Base-by-base conservation (phyloP, 176 grass and related monocot genomes). In the Melocanna baccifera region DNA sequence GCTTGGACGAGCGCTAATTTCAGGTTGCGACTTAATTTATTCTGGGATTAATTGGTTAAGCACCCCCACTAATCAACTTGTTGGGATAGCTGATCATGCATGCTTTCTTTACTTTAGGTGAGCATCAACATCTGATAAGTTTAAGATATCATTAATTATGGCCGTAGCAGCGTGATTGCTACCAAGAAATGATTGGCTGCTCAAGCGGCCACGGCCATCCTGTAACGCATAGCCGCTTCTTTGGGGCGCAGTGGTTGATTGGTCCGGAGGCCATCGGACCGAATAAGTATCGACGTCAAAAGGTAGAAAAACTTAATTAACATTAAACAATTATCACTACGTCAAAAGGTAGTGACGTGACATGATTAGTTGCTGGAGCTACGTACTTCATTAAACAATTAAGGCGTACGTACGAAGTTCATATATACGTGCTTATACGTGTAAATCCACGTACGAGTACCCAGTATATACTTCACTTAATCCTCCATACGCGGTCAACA, bases 101-200 rank as follows among this genome's bases (percentile, higher is more conserved):
- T 29, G 20, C 62, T 56, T 65, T 32, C 28, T 57, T 81, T 87
- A 52, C 77, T 87, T 75, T 75, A 28, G 59, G 26, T 57, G 26
- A 68, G 78, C 50, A 76, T 75, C 37, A 36, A n/a, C 70, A 67
- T 75, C 71, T 7, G 15, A 34, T 9, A 9, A 2, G 62, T 39
- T 45, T 7, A 57, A 51, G 68, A 66, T 80, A 73, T 56, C 16
- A 64, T 65, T 80, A 42, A 3, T 71, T 28, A 10, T 28, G 42
- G 62, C 16, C 42, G 2, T 46, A 46, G 12, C 6, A 41, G 7
- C 48, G 55, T 81, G 30, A 40, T 39, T 26, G 47, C 4, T n/a
- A 12, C 40, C 1, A 59, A 12, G 3, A 25, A 59, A 26, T 43
- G 67, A 58, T 69, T 28, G 78, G 29, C 37, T 67, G 77, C 32